phyloP scores from a whole-genome alignment of 1,139 yeast species.

The Pichia cactophila region DNA sequence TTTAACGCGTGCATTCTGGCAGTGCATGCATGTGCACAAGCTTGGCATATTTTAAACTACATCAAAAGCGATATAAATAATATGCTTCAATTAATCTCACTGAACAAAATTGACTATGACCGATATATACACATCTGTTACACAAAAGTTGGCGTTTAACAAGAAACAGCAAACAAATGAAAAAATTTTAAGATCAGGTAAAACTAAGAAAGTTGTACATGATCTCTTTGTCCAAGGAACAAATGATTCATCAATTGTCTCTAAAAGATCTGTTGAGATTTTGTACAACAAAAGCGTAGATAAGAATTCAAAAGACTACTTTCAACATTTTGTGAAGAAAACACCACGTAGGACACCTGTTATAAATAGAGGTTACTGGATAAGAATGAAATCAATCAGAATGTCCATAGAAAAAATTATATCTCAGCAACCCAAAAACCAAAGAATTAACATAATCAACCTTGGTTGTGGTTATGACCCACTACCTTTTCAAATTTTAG shows the following conservation, averaged over 20 bases:
- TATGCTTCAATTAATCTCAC: too few species aligned
- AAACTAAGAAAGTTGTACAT: slow-evolving; percentile 43
- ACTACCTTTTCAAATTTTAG: slow-evolving; percentile 60
- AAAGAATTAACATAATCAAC: slow-evolving; percentile 42
- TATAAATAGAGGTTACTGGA: slow-evolving; percentile 79
- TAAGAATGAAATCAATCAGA: slow-evolving; percentile 66
- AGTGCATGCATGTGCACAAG: too few species aligned
- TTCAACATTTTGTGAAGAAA: slow-evolving; percentile 60
- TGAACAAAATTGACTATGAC: not conserved
- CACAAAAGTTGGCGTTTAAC: slow-evolving; percentile 10
- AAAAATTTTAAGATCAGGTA: slow-evolving; percentile 3
- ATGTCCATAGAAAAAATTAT: slow-evolving; percentile 43
- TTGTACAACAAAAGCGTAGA: slow-evolving; percentile 42
- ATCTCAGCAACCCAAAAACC: slow-evolving; percentile 11
- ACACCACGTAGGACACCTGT: slow-evolving; percentile 71
- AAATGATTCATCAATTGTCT: slow-evolving; percentile 75
- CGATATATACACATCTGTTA: slow-evolving; percentile 10
- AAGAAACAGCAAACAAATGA: slow-evolving; percentile 2
- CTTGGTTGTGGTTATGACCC: slow-evolving; percentile 83
- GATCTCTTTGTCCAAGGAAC: slow-evolving; percentile 74
- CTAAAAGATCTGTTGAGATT: slow-evolving; percentile 72
- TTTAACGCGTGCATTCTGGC: too few species aligned
- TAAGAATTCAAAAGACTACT: slow-evolving; percentile 31
- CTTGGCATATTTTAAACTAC: too few species aligned
- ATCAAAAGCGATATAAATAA: too few species aligned